Percentiles rank a stretch among this genome's conserved stretches.
Evolutionary conservation across 768 basidiomycete species (phyloP).

Genomic region (Butyriboletus loyo): DNA sequence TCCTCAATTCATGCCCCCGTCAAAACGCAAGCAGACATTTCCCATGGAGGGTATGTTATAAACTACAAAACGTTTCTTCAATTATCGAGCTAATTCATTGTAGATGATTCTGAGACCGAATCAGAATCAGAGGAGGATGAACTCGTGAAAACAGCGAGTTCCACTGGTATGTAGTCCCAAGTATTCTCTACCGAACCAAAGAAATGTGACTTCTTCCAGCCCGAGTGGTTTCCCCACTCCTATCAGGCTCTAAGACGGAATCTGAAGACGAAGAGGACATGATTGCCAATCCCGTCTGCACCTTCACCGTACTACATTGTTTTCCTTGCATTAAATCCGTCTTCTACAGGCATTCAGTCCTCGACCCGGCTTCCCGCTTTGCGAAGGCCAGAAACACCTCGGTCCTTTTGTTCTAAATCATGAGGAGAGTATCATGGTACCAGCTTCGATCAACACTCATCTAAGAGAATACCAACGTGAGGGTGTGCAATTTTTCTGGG

Average conservation of each 20-base stretch:
- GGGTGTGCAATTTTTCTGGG: constrained; percentile 79
- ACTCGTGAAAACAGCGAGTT: constrained; percentile 1
- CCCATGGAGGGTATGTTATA: constrained; percentile 16
- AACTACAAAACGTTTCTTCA: neutral
- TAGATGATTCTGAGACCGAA: constrained; percentile 47
- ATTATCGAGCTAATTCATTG: neutral
- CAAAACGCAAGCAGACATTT: constrained; percentile 20
- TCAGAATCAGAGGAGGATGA: constrained; percentile 37
- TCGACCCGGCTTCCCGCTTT: constrained; percentile 54
- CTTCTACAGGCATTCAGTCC: constrained; percentile 38
- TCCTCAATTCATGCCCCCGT: constrained; percentile 1
- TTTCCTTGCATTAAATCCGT: neutral
- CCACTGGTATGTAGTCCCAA: constrained; percentile 17
- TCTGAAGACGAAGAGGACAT: constrained; percentile 38
- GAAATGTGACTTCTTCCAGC: neutral
- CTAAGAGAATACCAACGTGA: constrained; percentile 91
- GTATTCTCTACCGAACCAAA: neutral
- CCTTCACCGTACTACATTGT: neutral
- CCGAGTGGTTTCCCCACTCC: neutral
- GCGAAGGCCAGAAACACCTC: constrained; percentile 38
- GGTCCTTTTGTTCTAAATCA: constrained; percentile 53
- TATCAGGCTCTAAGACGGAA: constrained; percentile 41
- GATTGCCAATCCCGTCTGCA: constrained; percentile 31
- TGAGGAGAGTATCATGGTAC: constrained; percentile 48
- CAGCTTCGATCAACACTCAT: constrained; percentile 74